Conservation (phyloP, 306 rosid species). For the Alnus rubra region DNA sequence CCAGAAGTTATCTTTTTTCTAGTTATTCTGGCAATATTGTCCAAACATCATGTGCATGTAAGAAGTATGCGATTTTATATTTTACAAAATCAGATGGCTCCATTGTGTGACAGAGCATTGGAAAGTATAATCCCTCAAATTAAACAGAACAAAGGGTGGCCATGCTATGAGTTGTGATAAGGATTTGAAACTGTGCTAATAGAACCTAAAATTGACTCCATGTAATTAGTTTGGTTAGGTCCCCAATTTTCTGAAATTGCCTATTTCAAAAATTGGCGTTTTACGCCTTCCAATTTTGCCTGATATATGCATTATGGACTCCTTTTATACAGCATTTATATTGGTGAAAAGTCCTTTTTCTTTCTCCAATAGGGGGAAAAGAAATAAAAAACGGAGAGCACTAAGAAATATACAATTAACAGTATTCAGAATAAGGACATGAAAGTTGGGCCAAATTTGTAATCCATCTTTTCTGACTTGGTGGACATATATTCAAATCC, state of each 20-base stretch:
- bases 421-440: not conserved
- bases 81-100: not conserved
- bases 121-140: not conserved
- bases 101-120: not conserved
- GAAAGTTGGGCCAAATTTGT: not conserved
- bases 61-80: not conserved
- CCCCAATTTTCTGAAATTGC: not conserved
- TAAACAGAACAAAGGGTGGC: not conserved
- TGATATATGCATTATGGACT: not conserved
- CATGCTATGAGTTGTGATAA: not conserved
- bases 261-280: not conserved
- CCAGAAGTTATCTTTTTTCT: not conserved
- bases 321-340: too few relatives aligned
- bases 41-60: not conserved
- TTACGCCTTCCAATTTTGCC: not conserved
- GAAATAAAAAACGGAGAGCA: too few relatives aligned
- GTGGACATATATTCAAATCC: not conserved
- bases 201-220: not conserved
- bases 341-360: too few relatives aligned
- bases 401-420: too few relatives aligned
- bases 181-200: not conserved
- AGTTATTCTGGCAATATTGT: not conserved
- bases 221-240: not conserved
- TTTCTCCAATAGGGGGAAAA: too few relatives aligned
- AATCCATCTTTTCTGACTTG: not conserved